Conservation (phyloP, 805 yeast species). For the Suhomyces kilbournensis region DNA sequence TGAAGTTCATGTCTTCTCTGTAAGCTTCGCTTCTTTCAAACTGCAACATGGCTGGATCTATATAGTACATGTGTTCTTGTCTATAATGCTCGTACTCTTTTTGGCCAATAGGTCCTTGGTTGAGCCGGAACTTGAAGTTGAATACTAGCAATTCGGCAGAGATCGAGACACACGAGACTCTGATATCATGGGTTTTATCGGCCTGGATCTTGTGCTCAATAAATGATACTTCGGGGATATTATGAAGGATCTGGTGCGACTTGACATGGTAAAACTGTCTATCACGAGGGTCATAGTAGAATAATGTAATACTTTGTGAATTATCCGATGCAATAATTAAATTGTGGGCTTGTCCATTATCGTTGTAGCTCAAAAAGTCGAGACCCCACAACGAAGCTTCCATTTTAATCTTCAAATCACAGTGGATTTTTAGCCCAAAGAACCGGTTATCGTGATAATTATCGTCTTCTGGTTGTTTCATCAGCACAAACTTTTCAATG, state of each 20-base stretch:
- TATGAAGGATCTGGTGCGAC: conserved; percentile 48
- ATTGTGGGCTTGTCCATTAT: conserved; percentile 19
- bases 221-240: conserved; percentile 52
- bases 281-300: conserved; percentile 29
- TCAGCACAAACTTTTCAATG: neutral
- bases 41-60: conserved; percentile 27
- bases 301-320: conserved; percentile 43
- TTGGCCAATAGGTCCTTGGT: conserved; percentile 24
- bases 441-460: conserved; percentile 9
- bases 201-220: conserved; percentile 18
- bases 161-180: conserved; percentile 42
- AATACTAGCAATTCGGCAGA: conserved; percentile 45
- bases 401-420: conserved; percentile 30
- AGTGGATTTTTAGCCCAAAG: conserved; percentile 18
- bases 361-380: conserved; percentile 32
- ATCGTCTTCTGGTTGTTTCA: neutral
- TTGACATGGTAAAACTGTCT: conserved; percentile 28
- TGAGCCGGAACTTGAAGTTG: conserved; percentile 26
- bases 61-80: conserved; percentile 17
- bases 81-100: conserved; percentile 11
- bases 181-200: conserved; percentile 22
- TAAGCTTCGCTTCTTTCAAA: conserved; percentile 11
- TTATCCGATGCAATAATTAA: conserved; percentile 55
- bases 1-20: neutral
- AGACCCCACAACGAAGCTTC: conserved; percentile 62